A percentile compares a stretch with the other conserved stretches of the same genome.
phyloP scores from a whole-genome alignment of 805 yeast species.

The Sugiyamaella qingdaonensis region DNA sequence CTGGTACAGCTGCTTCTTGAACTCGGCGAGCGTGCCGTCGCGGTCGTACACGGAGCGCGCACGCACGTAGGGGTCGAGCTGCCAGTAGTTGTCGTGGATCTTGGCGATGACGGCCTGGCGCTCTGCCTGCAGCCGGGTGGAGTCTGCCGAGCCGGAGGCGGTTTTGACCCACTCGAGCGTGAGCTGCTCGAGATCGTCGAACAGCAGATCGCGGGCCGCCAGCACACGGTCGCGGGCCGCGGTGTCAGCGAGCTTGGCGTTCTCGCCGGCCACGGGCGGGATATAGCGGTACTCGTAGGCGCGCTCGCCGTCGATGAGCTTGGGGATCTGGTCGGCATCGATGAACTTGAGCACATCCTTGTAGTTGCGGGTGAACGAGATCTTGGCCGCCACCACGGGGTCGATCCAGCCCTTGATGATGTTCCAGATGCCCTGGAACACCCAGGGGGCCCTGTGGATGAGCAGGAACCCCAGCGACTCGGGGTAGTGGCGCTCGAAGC shows the following conservation, averaged over 20 bases:
- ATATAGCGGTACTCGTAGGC: constrained; percentile 54
- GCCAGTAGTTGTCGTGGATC: constrained; percentile 59
- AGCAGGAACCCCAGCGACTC: constrained; percentile 82
- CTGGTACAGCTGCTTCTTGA: constrained; percentile 23
- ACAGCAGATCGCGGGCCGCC: constrained; percentile 52
- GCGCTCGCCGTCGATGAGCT: constrained; percentile 71
- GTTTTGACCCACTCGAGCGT: constrained; percentile 74
- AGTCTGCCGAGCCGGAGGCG: constrained; percentile 46
- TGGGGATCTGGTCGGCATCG: constrained; percentile 57
- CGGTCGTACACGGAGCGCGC: constrained; percentile 77
- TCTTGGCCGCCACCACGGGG: constrained; percentile 92
- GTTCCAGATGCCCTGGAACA: constrained; percentile 92
- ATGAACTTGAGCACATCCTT: constrained; percentile 66
- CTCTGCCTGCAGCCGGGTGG: constrained; percentile 44
- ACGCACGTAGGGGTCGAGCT: constrained; percentile 77
- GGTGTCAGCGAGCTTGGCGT: constrained; percentile 43
- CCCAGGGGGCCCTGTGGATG: constrained; percentile 96
- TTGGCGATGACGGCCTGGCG: constrained; percentile 44
- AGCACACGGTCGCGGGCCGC: constrained; percentile 44
- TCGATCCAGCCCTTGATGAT: constrained; percentile 91
- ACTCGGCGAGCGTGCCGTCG: constrained; percentile 52
- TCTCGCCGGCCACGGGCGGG: constrained; percentile 57
- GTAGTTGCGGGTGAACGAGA: constrained; percentile 68
- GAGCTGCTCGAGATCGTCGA: constrained; percentile 51
- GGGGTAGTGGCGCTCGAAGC: constrained; percentile 96